Conservation (phyloP, 768 basidiomycete genomes). For the Auricularia cornea region DNA sequence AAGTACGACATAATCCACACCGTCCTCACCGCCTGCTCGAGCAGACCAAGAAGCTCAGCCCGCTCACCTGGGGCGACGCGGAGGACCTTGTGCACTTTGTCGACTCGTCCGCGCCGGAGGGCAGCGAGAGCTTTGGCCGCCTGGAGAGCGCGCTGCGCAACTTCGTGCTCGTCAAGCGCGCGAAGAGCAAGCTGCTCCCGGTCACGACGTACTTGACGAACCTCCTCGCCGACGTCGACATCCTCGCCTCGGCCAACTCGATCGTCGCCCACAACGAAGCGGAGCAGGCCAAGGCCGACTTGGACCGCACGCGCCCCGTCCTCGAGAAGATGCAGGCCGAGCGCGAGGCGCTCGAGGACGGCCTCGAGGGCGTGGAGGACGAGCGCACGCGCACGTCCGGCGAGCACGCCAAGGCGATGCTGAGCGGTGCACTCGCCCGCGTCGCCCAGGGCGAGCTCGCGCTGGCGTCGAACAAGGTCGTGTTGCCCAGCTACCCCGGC, state of each 20-base stretch:
- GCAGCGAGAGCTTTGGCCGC: constrained; percentile 69
- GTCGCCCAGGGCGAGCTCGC: constrained; percentile 71
- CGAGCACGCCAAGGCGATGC: constrained; percentile 45
- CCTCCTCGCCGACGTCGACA: constrained; percentile 81
- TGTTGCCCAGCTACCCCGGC: constrained; percentile 77
- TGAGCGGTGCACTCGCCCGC: constrained; percentile 63
- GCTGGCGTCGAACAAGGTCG: constrained; percentile 35
- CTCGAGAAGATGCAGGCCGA: constrained; percentile 80
- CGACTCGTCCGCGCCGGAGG: constrained; percentile 71
- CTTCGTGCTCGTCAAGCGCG: constrained; percentile 91
- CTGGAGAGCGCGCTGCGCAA: constrained; percentile 86
- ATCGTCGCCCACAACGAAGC: constrained; percentile 78
- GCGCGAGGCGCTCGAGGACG: constrained; percentile 68
- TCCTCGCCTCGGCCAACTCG: constrained; percentile 78
- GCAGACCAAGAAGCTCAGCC: constrained; percentile 87
- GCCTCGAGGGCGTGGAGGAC: constrained; percentile 75
- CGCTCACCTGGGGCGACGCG: constrained; percentile 84
- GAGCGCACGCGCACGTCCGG: constrained; percentile 46
- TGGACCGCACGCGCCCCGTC: constrained; percentile 64
- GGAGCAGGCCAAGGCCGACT: constrained; percentile 58
- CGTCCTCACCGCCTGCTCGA: constrained; percentile 84
- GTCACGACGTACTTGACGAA: constrained; percentile 86
- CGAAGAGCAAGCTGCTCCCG: constrained; percentile 93
- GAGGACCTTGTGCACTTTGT: constrained; percentile 97
- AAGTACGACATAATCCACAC: constrained; percentile 89